These are phyloP conservation scores for Malus fusca DNA, from an alignment of 306 rosid species.

Conservation along the genomic window DNA sequence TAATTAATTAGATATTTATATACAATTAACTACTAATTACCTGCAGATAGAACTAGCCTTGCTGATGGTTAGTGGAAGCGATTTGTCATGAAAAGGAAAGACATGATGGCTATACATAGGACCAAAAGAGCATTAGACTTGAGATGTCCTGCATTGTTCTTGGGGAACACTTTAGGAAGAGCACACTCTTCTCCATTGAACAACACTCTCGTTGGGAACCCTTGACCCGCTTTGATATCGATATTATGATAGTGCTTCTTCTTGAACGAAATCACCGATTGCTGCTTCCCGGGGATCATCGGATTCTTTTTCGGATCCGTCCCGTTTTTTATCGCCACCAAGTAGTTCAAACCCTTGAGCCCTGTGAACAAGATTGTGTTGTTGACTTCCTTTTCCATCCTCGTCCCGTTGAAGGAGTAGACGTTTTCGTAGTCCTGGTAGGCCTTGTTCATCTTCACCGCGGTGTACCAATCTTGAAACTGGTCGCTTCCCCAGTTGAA, in stretches of 20 bases:
- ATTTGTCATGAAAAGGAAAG: constrained; percentile 36
- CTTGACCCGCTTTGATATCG: constrained; percentile 38
- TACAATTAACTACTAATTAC: background rate
- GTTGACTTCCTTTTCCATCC: constrained; percentile 22
- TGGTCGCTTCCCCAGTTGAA: constrained; percentile 55
- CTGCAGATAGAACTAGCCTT: background rate
- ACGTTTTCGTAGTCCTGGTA: constrained; percentile 40
- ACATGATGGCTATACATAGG: constrained; percentile 22
- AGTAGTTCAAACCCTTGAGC: constrained; percentile 43
- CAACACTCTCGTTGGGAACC: constrained; percentile 60
- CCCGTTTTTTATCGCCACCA: constrained; percentile 54
- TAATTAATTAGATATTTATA: background rate
- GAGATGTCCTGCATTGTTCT: constrained; percentile 14
- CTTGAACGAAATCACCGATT: constrained; percentile 55
- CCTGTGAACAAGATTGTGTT: constrained; percentile 62
- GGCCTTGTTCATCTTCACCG: constrained; percentile 37
- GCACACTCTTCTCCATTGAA: constrained; percentile 85
- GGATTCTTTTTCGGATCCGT: constrained; percentile 22
- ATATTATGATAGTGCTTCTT: constrained; percentile 39
- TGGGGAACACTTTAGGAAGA: constrained; percentile 47
- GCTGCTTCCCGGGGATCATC: constrained; percentile 78
- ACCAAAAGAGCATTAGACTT: constrained; percentile 10
- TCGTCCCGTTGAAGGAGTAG: constrained; percentile 77
- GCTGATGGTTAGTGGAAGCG: constrained; percentile 13
- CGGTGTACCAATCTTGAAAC: constrained; percentile 75